phyloP scores from a whole-genome alignment of 495 filamentous ascomycete genomes.

The Chaetomium fimeti region DNA sequence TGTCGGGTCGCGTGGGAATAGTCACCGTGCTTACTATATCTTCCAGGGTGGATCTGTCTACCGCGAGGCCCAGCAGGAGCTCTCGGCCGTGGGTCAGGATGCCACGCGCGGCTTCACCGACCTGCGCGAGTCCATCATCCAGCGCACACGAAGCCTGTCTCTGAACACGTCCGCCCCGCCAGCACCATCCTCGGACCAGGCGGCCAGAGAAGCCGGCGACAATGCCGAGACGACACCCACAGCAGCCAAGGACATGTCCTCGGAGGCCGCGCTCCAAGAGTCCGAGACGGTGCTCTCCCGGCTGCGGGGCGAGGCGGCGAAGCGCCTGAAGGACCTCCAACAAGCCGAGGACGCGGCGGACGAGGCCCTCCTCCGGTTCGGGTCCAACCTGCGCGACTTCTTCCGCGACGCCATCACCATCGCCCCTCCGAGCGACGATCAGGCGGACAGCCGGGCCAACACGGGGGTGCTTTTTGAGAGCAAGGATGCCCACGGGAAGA shows the following conservation, averaged over 20 bases:
- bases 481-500: conserved; percentile 82
- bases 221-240: conserved; percentile 46
- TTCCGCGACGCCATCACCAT: conserved; percentile 88
- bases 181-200: conserved; percentile 19
- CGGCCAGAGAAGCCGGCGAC: conserved; percentile 35
- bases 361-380: conserved; percentile 91
- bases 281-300: conserved; percentile 79
- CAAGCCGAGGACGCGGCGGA: conserved; percentile 96
- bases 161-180: conserved; percentile 47
- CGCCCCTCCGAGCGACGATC: conserved; percentile 56
- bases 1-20: neutral
- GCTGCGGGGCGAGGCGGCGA: conserved; percentile 75
- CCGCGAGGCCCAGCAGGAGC: conserved; percentile 77
- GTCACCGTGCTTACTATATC: conserved; percentile 12
- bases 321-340: conserved; percentile 86
- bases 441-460: conserved; percentile 36
- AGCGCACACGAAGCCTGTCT: conserved; percentile 70
- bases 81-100: conserved; percentile 71
- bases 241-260: conserved; percentile 39
- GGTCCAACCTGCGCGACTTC: conserved; percentile 86
- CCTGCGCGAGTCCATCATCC: conserved; percentile 65
- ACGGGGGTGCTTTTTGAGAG: conserved; percentile 78
- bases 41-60: conserved; percentile 78
- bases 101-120: conserved; percentile 80
- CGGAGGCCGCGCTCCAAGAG: conserved; percentile 58